Base-by-base conservation (phyloP, 2,329 filamentous ascomycete genomes). In the Dactylellina leptospora region DNA sequence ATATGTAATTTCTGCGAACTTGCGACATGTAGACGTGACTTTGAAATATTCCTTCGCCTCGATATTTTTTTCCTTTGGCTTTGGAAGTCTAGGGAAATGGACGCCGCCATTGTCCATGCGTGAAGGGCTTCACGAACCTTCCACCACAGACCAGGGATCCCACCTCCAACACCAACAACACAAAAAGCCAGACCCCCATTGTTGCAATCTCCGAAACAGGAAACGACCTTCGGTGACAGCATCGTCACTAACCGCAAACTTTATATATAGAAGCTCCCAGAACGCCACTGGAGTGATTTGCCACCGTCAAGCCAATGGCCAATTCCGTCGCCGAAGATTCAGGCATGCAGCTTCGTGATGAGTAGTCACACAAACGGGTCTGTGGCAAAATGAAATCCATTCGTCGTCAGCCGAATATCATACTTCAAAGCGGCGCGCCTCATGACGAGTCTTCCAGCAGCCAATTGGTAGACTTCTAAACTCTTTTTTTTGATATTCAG, bases 141-240 rank as follows among this genome's bases (percentile, higher is more conserved):
- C 63, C 6, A 40, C 13, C 36, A 40, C 18, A 5, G 5, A 4
- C 10, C 3, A 16, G 10, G 5, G 36, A 4, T 22, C 42, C 40
- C 30, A 71, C 66, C 47, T 59, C 42, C 66, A 63, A 63, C 64
- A 61, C 51, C 33, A 44, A 45, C 66, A 71, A 71, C 66, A 20
- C 66, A 63, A 59, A 51, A 47, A 22, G 5, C 2, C n/a, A 6
- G 16, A 28, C 2, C n/a, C 3, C 38, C 44, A 16, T 60, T 71
- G 66, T 71, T 71, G 66, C 53, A 71, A 63, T 71, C 58, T 71
- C 66, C 66, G 54, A 71, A 71, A 71, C 66, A 63, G 66, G 66
- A 71, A 71, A 71, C 48, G 58, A 71, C 45, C 50, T 30, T 53
- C 50, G 44, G 44, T 51, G 36, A 20, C 36, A 60, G 42, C 66